phyloP scores from a whole-genome alignment of 2,329 filamentous ascomycete species.

The Colletotrichum eleusines region DNA sequence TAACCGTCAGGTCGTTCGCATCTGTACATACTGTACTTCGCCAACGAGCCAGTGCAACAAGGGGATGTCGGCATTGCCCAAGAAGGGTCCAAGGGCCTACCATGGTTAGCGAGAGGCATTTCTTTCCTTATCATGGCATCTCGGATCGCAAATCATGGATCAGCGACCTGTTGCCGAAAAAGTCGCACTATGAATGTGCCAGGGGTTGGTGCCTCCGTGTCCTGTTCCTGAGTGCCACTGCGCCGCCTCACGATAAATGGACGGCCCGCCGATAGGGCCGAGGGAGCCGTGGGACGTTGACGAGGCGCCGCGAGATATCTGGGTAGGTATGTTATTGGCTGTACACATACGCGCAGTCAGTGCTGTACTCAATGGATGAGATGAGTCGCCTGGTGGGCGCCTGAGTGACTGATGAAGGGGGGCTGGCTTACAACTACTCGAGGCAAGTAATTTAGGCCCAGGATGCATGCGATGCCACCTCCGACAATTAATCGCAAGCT shows the following conservation, averaged over 20 bases:
- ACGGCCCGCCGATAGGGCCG: constrained; percentile 30
- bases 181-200: constrained; percentile 5
- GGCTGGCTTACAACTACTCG: constrained; percentile 5
- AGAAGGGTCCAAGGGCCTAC: constrained; percentile 14
- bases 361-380: not conserved
- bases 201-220: constrained; percentile 27
- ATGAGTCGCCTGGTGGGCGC: not conserved
- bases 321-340: not conserved
- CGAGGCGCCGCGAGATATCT: not conserved
- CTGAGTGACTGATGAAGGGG: constrained; percentile 4
- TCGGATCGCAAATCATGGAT: constrained; percentile 33
- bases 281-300: constrained; percentile 16
- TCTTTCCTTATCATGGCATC: constrained; percentile 27
- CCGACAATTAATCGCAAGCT: constrained; percentile 23
- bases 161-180: constrained; percentile 24
- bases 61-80: constrained; percentile 15
- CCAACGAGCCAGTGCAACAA: constrained; percentile 5
- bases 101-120: constrained; percentile 27
- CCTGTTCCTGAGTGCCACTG: constrained; percentile 38
- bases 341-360: not conserved
- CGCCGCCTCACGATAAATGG: constrained; percentile 23
- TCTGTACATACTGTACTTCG: constrained; percentile 19
- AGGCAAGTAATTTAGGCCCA: constrained; percentile 7
- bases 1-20: not conserved
- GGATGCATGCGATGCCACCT: constrained; percentile 20